Evolutionary conservation across 2,329 filamentous ascomycete species (phyloP).

Genomic region (Coleophoma crateriformis): DNA sequence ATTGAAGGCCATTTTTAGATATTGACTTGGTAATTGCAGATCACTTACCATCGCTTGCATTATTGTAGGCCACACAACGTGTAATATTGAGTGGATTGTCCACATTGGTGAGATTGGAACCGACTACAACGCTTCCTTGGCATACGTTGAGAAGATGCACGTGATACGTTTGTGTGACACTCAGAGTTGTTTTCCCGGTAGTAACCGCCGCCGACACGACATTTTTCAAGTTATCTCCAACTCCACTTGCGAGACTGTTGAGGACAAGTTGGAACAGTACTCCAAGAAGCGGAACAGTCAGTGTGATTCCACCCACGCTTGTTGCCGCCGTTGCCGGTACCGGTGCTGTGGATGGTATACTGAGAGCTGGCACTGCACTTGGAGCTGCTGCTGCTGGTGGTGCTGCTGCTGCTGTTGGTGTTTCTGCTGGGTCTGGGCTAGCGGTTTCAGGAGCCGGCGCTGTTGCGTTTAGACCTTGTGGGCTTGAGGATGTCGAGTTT

Average conservation of each 20-base stretch:
- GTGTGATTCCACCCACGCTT: background rate
- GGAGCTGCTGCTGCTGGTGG: background rate
- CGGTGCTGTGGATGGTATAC: background rate
- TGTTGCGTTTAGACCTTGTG: background rate
- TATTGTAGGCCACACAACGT: slow-evolving; percentile 4
- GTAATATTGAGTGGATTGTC: slow-evolving; percentile 2
- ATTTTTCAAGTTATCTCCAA: background rate
- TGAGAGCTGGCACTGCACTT: slow-evolving; percentile 1
- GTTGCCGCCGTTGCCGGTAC: background rate
- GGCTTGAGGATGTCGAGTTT: background rate
- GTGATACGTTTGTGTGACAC: slow-evolving; percentile 2
- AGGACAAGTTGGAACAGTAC: slow-evolving; percentile 3
- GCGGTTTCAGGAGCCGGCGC: background rate
- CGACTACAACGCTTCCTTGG: background rate
- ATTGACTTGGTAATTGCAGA: background rate
- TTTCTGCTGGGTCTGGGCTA: background rate
- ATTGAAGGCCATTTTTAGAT: background rate
- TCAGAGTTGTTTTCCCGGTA: slow-evolving; percentile 1
- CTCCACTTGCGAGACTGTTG: slow-evolving; percentile 4
- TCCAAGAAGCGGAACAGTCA: slow-evolving; percentile 1
- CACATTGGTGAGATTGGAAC: background rate
- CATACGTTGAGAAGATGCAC: slow-evolving; percentile 3
- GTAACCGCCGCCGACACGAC: background rate
- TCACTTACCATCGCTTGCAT: slow-evolving; percentile 4
- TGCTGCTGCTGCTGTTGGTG: too few relatives aligned